Conservation (phyloP, 2,329 filamentous ascomycete genomes). For the Epichloe amarillans region DNA sequence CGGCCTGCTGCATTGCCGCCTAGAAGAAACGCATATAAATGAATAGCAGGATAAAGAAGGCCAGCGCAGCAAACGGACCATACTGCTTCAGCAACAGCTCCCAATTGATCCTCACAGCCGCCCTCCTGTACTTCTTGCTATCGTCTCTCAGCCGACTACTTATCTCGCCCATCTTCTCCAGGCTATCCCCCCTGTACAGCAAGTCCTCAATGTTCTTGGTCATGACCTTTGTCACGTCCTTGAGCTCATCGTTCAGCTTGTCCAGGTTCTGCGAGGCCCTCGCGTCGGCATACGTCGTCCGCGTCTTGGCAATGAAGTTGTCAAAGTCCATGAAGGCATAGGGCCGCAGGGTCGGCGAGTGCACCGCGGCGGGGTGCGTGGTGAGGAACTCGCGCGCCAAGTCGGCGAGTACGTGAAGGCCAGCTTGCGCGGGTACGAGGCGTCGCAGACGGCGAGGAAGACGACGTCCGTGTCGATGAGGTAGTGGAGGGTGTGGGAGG, state of each 20-base stretch:
- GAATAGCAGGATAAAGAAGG: conserved; percentile 71
- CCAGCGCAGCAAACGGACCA: conserved; percentile 73
- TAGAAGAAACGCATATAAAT: conserved; percentile 90
- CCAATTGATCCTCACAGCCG: conserved; percentile 95
- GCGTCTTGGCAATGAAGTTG: conserved; percentile 86
- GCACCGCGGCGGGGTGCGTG: conserved; percentile 68
- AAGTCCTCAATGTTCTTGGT: conserved; percentile 99
- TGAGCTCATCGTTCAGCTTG: conserved; percentile 90
- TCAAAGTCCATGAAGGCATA: conserved; percentile 98
- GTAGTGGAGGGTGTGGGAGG: conserved; percentile 77
- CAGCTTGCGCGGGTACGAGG: conserved; percentile 90
- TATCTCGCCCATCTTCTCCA: conserved; percentile 96
- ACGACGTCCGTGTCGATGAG: conserved; percentile 70
- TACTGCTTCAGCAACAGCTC: conserved; percentile 94
- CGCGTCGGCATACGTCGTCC: conserved; percentile 85
- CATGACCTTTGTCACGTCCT: conserved; percentile 98
- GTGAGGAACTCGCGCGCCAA: conserved; percentile 81
- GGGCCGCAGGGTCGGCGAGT: conserved; percentile 62
- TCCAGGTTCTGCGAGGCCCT: conserved; percentile 86
- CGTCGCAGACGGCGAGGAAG: conserved; percentile 89
- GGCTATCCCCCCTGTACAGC: conserved; percentile 86
- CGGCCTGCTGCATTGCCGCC: conserved; percentile 7
- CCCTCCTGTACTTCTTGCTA: conserved; percentile 83
- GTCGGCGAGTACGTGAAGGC: conserved; percentile 95
- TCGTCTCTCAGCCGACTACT: conserved; percentile 79